These are phyloP conservation scores for Fusarium bulbicola DNA, from an alignment of 2,329 filamentous ascomycete species.

Conservation along the genomic window DNA sequence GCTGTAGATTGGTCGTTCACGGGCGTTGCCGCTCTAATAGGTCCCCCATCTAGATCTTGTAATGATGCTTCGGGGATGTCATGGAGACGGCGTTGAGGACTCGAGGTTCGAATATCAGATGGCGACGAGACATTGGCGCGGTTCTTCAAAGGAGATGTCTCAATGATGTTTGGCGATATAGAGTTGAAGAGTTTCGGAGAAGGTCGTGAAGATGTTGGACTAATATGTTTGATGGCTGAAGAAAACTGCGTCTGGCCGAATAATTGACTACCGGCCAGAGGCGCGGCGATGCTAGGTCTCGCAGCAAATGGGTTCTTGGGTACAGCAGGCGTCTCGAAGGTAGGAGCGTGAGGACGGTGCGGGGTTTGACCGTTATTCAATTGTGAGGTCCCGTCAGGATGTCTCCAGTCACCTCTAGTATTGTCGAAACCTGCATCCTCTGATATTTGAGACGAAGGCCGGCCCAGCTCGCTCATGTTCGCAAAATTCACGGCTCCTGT, in stretches of 20 bases:
- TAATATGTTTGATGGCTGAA: conserved; percentile 59
- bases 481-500: conserved; percentile 60
- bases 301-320: conserved; percentile 59
- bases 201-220: conserved; percentile 66
- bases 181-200: conserved; percentile 60
- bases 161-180: conserved; percentile 56
- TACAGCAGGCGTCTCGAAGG: conserved; percentile 60
- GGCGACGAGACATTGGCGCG: conserved; percentile 59
- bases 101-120: conserved; percentile 52
- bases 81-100: conserved; percentile 48
- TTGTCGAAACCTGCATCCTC: conserved; percentile 53
- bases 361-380: conserved; percentile 48
- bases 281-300: conserved; percentile 46
- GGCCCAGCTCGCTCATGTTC: conserved; percentile 47
- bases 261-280: conserved; percentile 58
- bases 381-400: conserved; percentile 47
- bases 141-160: conserved; percentile 61
- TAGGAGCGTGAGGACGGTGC: conserved; percentile 37
- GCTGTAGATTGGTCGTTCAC: conserved; percentile 36
- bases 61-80: conserved; percentile 44
- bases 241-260: conserved; percentile 65
- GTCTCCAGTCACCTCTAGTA: conserved; percentile 52
- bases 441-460: conserved; percentile 53
- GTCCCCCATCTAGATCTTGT: conserved; percentile 28
- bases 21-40: conserved; percentile 40